Percentiles rank a stretch among this genome's conserved stretches.
These are phyloP conservation scores for Rhamnella rubrinervis DNA, from an alignment of 331 rosid genomes.

Conservation along the genomic window DNA sequence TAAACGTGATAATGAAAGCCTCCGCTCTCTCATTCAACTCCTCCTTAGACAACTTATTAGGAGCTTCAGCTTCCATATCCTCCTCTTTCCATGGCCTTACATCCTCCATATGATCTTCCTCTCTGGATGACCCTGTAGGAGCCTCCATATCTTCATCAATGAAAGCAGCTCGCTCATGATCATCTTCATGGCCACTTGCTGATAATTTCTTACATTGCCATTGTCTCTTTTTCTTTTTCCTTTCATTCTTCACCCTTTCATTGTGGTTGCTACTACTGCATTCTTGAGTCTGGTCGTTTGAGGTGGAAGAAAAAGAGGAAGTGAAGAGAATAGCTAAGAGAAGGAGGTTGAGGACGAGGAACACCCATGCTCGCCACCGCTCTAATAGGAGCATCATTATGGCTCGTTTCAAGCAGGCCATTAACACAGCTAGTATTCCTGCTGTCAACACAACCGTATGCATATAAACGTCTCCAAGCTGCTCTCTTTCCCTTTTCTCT, in stretches of 20 bases:
- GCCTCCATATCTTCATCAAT: constrained; percentile 39
- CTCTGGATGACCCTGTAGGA: constrained; percentile 51
- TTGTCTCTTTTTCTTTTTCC: constrained; percentile 10
- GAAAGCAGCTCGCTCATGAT: neutral
- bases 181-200: neutral
- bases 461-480: constrained; percentile 39
- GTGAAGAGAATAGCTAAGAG: constrained; percentile 76
- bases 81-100: constrained; percentile 19
- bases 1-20: constrained; percentile 85
- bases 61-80: constrained; percentile 34
- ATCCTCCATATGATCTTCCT: constrained; percentile 31
- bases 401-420: constrained; percentile 61
- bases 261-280: constrained; percentile 6
- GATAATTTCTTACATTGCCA: neutral
- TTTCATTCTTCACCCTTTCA: constrained; percentile 28
- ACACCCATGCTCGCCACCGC: constrained; percentile 88
- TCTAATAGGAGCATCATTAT: constrained; percentile 49
- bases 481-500: constrained; percentile 53
- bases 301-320: constrained; percentile 44
- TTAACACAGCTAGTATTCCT: constrained; percentile 56
- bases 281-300: constrained; percentile 7
- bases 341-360: constrained; percentile 66
- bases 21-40: constrained; percentile 88
- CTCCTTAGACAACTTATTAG: constrained; percentile 61
- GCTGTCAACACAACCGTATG: constrained; percentile 51